phyloP scores from a whole-genome alignment of 1,284 basidiomycete genomes.

The Grifola frondosa region DNA sequence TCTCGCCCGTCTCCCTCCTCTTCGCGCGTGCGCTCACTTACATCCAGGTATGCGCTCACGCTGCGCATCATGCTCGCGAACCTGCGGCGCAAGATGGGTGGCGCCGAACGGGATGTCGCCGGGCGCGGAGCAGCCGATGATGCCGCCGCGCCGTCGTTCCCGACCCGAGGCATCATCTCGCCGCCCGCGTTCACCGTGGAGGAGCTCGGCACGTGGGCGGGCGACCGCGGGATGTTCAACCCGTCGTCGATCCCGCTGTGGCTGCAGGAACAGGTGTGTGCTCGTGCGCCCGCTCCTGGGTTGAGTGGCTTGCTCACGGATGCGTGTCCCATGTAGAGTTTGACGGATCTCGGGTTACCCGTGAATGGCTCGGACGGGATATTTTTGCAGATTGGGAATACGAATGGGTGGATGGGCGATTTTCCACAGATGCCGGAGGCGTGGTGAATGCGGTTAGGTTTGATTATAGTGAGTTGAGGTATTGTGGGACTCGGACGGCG shows the following conservation, averaged over 20 bases:
- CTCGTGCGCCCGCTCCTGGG: background rate
- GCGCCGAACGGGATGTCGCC: slow-evolving; percentile 14
- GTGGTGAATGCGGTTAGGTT: slow-evolving; percentile 61
- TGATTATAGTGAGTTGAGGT: too few species aligned
- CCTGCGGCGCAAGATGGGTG: slow-evolving; percentile 80
- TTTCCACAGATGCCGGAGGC: slow-evolving; percentile 77
- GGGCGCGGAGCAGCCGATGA: slow-evolving; percentile 36
- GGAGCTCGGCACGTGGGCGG: slow-evolving; percentile 77
- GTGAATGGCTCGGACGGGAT: slow-evolving; percentile 86
- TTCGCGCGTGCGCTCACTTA: background rate
- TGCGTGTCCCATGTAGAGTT: slow-evolving; percentile 50
- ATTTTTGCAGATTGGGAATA: slow-evolving; percentile 72
- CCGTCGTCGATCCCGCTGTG: slow-evolving; percentile 77
- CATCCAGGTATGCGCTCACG: slow-evolving; percentile 78
- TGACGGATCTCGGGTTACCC: slow-evolving; percentile 86
- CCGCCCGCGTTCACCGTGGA: slow-evolving; percentile 76
- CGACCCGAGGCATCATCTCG: slow-evolving; percentile 51
- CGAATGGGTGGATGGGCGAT: slow-evolving; percentile 73
- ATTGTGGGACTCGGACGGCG: too few species aligned
- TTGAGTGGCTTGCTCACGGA: slow-evolving; percentile 9
- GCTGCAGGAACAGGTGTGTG: slow-evolving; percentile 73
- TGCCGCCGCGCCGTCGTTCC: slow-evolving; percentile 43
- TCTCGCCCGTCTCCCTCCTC: background rate
- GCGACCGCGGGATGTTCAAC: slow-evolving; percentile 72
- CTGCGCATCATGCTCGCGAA: slow-evolving; percentile 89